Conservation (phyloP, 2,329 filamentous ascomycete genomes). For the Zasmidium cellare region DNA sequence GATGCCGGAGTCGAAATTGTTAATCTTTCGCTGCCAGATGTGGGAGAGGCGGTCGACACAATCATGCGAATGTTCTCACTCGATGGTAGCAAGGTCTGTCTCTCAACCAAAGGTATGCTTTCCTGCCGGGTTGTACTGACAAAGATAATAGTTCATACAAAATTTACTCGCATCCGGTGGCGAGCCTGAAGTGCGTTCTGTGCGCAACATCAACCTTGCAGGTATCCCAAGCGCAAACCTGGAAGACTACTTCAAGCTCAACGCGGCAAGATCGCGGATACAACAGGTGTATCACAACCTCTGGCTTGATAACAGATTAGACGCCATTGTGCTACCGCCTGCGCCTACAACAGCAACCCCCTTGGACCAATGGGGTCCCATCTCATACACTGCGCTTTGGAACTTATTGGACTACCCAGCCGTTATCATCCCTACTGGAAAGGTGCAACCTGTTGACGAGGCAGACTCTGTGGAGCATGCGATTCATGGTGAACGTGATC, state of each 20-base stretch:
- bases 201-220: slow-evolving; percentile 22
- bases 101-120: no score
- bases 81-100: slow-evolving; percentile 19
- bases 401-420: slow-evolving; percentile 36
- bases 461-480: slow-evolving; percentile 12
- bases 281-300: slow-evolving; percentile 40
- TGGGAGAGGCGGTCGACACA: slow-evolving; percentile 14
- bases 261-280: slow-evolving; percentile 13
- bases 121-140: no score
- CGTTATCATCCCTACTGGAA: slow-evolving; percentile 7
- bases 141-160: slow-evolving; percentile 6
- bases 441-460: not conserved
- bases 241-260: slow-evolving; percentile 19
- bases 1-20: slow-evolving; percentile 20
- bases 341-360: slow-evolving; percentile 52
- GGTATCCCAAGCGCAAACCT: slow-evolving; percentile 18
- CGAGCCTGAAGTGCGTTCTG: slow-evolving; percentile 24
- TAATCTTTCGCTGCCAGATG: slow-evolving; percentile 18
- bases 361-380: slow-evolving; percentile 52
- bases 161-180: slow-evolving; percentile 16
- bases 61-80: slow-evolving; percentile 17
- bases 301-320: slow-evolving; percentile 46
- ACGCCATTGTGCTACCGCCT: slow-evolving; percentile 51
- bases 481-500: slow-evolving; percentile 11
- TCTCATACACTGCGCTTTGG: slow-evolving; percentile 51